phyloP scores from a whole-genome alignment of 2,329 filamentous ascomycete species.

The Neocatenulostroma microsporum region DNA sequence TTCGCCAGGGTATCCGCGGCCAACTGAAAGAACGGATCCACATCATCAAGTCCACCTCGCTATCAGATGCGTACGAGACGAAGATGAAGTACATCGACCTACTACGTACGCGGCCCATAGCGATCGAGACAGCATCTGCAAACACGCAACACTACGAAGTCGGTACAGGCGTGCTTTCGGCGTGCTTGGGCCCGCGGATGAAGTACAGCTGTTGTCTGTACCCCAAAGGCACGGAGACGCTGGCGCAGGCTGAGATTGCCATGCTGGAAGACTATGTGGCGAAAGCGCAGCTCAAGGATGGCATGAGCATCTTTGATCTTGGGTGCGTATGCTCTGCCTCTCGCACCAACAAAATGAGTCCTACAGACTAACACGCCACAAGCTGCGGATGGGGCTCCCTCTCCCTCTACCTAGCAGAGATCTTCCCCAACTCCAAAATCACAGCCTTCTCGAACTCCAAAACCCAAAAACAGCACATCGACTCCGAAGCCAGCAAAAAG shows the following conservation, averaged over 20 bases:
- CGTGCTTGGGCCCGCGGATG: slow-evolving; percentile 59
- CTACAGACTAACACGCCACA: background rate
- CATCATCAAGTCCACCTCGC: slow-evolving; percentile 47
- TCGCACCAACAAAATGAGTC: slow-evolving; percentile 1
- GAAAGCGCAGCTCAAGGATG: slow-evolving; percentile 52
- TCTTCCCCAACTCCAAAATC: slow-evolving; percentile 54
- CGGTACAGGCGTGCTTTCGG: slow-evolving; percentile 54
- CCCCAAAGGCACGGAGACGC: slow-evolving; percentile 52
- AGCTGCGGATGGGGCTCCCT: slow-evolving; percentile 64
- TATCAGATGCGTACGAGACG: slow-evolving; percentile 46
- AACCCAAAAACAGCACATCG: slow-evolving; percentile 62
- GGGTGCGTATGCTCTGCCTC: slow-evolving; percentile 37
- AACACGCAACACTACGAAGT: slow-evolving; percentile 69
- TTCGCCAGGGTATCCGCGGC: slow-evolving; percentile 58
- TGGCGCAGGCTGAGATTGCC: slow-evolving; percentile 57
- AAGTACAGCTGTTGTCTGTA: slow-evolving; percentile 66
- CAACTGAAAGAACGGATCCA: slow-evolving; percentile 55
- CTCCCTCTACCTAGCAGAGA: slow-evolving; percentile 57
- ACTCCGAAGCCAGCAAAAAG: slow-evolving; percentile 49
- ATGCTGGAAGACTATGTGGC: slow-evolving; percentile 59
- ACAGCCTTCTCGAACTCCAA: slow-evolving; percentile 63
- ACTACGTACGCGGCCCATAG: slow-evolving; percentile 55
- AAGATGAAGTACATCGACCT: slow-evolving; percentile 58
- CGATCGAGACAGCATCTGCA: slow-evolving; percentile 57
- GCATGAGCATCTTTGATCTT: slow-evolving; percentile 55